phyloP scores from a whole-genome alignment of 768 basidiomycete genomes.

The Psilocybe cubensis region DNA sequence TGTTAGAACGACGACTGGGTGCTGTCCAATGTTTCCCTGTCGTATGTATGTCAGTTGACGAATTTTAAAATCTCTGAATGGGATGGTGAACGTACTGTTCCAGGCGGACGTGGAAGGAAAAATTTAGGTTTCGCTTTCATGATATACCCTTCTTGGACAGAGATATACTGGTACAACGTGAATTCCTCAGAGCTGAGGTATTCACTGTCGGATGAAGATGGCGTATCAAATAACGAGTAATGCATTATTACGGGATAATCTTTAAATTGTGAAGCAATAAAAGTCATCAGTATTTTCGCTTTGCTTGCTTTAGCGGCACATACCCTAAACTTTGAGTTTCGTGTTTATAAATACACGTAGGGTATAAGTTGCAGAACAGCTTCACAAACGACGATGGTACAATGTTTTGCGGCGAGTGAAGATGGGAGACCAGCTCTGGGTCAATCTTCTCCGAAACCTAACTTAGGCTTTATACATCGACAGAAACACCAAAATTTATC shows the following conservation, averaged over 20 bases:
- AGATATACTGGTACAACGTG: neutral
- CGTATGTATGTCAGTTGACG: neutral
- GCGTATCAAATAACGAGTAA: neutral
- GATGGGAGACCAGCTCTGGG: neutral
- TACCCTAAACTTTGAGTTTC: neutral
- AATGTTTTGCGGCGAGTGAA: neutral
- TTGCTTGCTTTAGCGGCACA: too few relatives aligned
- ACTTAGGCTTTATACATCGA: neutral
- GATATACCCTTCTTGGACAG: slow-evolving; percentile 13
- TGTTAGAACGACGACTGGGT: slow-evolving; percentile 18
- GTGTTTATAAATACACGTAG: neutral
- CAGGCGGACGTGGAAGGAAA: slow-evolving; percentile 16
- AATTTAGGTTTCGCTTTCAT: slow-evolving; percentile 22
- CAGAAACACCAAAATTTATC: neutral
- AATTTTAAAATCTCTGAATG: neutral
- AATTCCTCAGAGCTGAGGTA: neutral
- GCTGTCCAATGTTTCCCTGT: slow-evolving; percentile 18
- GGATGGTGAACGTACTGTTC: slow-evolving; percentile 3
- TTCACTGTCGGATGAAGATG: neutral
- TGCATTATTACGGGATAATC: neutral
- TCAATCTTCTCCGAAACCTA: neutral
- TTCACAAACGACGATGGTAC: neutral
- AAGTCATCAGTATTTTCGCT: too few relatives aligned
- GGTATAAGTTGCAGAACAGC: neutral
- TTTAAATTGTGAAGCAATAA: too few relatives aligned